Evolutionary conservation across 148 eudicot genomes (phyloP).

Genomic region (Euryodendron excelsum): DNA sequence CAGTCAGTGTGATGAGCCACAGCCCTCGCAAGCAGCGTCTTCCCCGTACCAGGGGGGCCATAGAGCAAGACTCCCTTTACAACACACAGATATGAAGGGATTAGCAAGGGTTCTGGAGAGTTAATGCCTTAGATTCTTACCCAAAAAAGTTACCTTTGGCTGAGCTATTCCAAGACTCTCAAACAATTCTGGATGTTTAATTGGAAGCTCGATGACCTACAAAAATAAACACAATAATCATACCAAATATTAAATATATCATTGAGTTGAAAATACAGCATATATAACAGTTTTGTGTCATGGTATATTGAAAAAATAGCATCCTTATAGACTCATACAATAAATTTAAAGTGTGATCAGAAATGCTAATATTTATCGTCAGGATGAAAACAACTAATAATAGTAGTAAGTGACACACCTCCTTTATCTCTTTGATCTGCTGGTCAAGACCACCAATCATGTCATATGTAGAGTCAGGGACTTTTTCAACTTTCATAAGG

Average conservation of each 20-base stretch:
- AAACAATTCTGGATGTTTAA: conserved; percentile 69
- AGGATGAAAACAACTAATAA: not conserved
- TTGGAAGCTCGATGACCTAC: conserved; percentile 74
- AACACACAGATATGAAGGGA: not conserved
- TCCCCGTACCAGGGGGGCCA: conserved; percentile 94
- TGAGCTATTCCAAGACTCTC: conserved; percentile 86
- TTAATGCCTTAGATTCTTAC: not conserved
- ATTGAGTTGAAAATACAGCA: not conserved
- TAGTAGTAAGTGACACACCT: conserved; percentile 28
- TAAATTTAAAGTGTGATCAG: not conserved
- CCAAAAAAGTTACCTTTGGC: conserved; percentile 49
- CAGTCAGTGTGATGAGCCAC: conserved; percentile 90
- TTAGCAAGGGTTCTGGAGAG: not conserved
- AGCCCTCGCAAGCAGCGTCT: conserved; percentile 83
- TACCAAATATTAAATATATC: not conserved
- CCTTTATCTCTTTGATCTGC: conserved; percentile 77
- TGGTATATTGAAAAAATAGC: no score
- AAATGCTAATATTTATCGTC: no score
- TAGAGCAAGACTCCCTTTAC: conserved; percentile 71
- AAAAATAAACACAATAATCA: not conserved
- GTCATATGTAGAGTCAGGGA: conserved; percentile 78
- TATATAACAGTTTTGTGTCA: not conserved
- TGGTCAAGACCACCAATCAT: conserved; percentile 86
- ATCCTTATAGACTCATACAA: not conserved
- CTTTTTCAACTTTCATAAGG: conserved; percentile 81